These are phyloP conservation scores for Catunica adiposa DNA, from an alignment of 2,329 filamentous ascomycete species.

Conservation along the genomic window DNA sequence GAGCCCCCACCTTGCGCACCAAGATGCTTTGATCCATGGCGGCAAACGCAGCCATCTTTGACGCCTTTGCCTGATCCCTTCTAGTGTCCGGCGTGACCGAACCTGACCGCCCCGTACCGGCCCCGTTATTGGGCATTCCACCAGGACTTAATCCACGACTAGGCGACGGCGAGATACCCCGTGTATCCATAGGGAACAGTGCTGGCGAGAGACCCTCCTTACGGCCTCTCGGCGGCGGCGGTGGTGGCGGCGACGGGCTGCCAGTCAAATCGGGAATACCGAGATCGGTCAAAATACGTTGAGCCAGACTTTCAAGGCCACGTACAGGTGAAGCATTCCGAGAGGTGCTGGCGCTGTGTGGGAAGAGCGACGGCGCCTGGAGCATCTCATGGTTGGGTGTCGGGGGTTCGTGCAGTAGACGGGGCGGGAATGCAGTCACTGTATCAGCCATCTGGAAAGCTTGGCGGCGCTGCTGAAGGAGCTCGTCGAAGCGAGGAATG, in stretches of 20 bases:
- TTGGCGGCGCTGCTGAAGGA: constrained; percentile 48
- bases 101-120: not conserved
- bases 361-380: constrained; percentile 14
- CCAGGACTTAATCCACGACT: not conserved
- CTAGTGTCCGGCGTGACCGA: constrained; percentile 10
- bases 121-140: not conserved
- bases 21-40: constrained; percentile 48
- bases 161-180: constrained; percentile 2
- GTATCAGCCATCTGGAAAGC: constrained; percentile 45
- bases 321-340: constrained; percentile 33
- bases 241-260: constrained; percentile 19
- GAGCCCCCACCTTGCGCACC: constrained; percentile 37
- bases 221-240: constrained; percentile 26
- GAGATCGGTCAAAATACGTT: constrained; percentile 44
- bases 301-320: constrained; percentile 44
- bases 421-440: constrained; percentile 25
- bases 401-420: constrained; percentile 11
- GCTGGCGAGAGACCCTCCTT: constrained; percentile 24
- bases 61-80: constrained; percentile 21
- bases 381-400: constrained; percentile 15
- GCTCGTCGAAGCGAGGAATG: constrained; percentile 55
- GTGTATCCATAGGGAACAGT: constrained; percentile 8
- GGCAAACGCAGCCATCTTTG: constrained; percentile 44
- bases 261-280: constrained; percentile 28
- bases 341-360: constrained; percentile 27